These are phyloP conservation scores for Pichia sp. DNA, from an alignment of 1,139 yeast genomes.

Conservation along the genomic window DNA sequence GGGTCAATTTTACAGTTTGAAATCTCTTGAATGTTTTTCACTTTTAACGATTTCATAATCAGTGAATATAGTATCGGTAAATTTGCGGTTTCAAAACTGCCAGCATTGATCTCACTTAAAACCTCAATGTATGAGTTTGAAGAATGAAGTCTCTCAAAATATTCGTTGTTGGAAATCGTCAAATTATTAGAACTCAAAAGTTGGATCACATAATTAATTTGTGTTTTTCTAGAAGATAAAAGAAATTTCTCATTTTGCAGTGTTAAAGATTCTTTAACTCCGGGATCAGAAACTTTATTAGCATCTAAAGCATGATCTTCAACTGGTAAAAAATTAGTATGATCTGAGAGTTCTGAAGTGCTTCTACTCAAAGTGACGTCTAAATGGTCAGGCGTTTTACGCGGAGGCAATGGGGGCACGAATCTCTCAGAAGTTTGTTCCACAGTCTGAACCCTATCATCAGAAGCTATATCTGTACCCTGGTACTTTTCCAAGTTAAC, in stretches of 20 bases:
- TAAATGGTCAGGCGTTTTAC: background rate
- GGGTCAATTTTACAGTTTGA: background rate
- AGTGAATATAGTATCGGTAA: conserved; percentile 13
- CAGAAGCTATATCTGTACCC: background rate
- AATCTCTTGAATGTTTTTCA: conserved; percentile 8
- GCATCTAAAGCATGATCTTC: conserved; percentile 8
- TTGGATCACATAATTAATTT: conserved; percentile 10
- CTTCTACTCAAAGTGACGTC: too few species aligned
- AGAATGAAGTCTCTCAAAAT: conserved; percentile 14
- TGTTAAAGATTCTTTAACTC: background rate
- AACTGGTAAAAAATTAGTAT: background rate
- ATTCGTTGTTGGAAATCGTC: conserved; percentile 13
- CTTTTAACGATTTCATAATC: conserved; percentile 12
- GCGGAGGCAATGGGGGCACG: conserved; percentile 7
- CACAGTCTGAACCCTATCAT: background rate
- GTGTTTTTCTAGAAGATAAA: conserved; percentile 9
- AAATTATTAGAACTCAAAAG: conserved; percentile 7
- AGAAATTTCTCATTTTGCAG: conserved; percentile 7
- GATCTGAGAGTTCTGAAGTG: background rate
- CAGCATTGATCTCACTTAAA: conserved; percentile 17
- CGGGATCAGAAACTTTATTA: background rate
- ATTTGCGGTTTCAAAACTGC: conserved; percentile 15
- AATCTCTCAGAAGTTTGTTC: conserved; percentile 3
- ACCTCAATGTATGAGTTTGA: conserved; percentile 16
- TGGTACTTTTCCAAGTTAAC: background rate